Evolutionary conservation across 441 rosid species (phyloP).

Genomic region (Capsella rubella): DNA sequence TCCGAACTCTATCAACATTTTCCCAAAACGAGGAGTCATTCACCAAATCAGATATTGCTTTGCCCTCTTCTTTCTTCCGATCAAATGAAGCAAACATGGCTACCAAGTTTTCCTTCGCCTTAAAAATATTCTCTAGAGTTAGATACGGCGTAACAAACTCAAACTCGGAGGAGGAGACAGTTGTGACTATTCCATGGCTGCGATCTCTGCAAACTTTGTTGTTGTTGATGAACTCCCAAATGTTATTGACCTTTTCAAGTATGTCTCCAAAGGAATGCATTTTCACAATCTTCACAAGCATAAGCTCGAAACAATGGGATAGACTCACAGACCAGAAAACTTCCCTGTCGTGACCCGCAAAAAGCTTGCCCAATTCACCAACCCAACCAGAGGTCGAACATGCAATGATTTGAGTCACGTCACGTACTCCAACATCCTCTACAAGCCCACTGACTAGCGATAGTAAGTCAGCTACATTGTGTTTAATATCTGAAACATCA

Average conservation of each 20-base stretch:
- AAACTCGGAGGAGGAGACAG: slow-evolving; percentile 46
- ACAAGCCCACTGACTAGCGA: slow-evolving; percentile 49
- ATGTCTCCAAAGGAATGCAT: slow-evolving; percentile 38
- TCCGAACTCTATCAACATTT: slow-evolving; percentile 48
- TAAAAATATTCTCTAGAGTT: slow-evolving; percentile 54
- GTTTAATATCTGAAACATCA: slow-evolving; percentile 48
- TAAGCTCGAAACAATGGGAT: slow-evolving; percentile 61
- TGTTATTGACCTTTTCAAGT: slow-evolving; percentile 46
- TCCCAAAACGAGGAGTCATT: slow-evolving; percentile 56
- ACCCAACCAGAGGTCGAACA: slow-evolving; percentile 55
- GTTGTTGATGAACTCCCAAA: slow-evolving; percentile 53
- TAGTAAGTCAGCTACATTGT: slow-evolving; percentile 44
- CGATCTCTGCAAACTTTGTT: slow-evolving; percentile 42
- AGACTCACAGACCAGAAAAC: slow-evolving; percentile 60
- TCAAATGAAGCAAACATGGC: slow-evolving; percentile 48
- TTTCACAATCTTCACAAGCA: slow-evolving; percentile 51
- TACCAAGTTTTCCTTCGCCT: slow-evolving; percentile 49
- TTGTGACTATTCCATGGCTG: slow-evolving; percentile 38
- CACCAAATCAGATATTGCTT: slow-evolving; percentile 44
- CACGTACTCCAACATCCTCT: slow-evolving; percentile 53
- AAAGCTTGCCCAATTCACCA: slow-evolving; percentile 47
- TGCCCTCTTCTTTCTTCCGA: slow-evolving; percentile 49
- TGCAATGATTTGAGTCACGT: slow-evolving; percentile 61
- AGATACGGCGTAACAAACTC: slow-evolving; percentile 50
- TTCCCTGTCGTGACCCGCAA: slow-evolving; percentile 33